Evolutionary conservation across 257 asterid genomes (phyloP).

Genomic region (Solanum paucissectum): DNA sequence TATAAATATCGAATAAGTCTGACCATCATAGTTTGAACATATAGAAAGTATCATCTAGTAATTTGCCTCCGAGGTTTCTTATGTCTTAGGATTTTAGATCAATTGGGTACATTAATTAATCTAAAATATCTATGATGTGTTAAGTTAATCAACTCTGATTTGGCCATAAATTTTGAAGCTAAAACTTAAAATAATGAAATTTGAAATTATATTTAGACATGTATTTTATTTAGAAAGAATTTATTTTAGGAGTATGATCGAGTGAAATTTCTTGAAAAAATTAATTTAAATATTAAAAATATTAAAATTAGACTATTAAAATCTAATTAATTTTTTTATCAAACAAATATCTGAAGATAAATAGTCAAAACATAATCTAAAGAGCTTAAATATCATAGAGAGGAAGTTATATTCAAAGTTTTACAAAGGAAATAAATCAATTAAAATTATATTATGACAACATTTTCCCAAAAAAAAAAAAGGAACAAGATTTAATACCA

Average conservation of each 20-base stretch:
- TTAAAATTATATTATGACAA: neutral
- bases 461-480: neutral
- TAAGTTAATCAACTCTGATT: neutral
- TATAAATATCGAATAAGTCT: neutral
- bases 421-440: neutral
- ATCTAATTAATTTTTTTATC: neutral
- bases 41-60: neutral
- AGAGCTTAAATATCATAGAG: neutral
- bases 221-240: neutral
- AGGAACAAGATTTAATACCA: neutral
- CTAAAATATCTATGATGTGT: neutral
- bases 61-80: neutral
- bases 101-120: neutral
- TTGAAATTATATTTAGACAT: neutral
- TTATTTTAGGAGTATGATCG: neutral
- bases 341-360: neutral
- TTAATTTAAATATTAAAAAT: too few relatives aligned
- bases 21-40: neutral
- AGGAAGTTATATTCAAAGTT: neutral
- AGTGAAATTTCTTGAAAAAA: neutral
- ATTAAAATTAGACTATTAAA: neutral
- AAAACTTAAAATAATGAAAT: too few relatives aligned
- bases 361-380: neutral
- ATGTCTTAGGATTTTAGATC: neutral
- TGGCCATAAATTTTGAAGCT: neutral